Percentiles rank a stretch among this genome's conserved stretches.
phyloP scores from a whole-genome alignment of 2,329 filamentous ascomycete genomes.

The Cephalotrichum gorgonifer region DNA sequence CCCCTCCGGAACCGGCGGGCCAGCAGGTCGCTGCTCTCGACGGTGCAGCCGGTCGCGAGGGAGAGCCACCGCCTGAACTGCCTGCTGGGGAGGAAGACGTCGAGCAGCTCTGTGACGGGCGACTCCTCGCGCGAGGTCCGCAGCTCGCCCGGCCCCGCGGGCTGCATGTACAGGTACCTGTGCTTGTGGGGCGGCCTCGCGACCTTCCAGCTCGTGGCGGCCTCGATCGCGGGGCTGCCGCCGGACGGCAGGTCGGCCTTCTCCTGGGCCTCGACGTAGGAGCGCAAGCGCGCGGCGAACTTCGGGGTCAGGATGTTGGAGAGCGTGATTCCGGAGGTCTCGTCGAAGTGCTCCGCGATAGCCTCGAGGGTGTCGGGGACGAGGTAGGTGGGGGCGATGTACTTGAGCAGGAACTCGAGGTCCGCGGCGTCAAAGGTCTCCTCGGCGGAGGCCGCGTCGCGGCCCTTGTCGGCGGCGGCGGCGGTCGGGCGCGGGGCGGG shows the following conservation, averaged over 20 bases:
- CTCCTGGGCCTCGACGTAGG: slow-evolving; percentile 61
- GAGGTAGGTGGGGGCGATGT: slow-evolving; percentile 81
- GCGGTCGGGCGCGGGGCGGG: slow-evolving; percentile 52
- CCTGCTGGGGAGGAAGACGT: slow-evolving; percentile 71
- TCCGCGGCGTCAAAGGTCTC: slow-evolving; percentile 63
- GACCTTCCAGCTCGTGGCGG: slow-evolving; percentile 56
- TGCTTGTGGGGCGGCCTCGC: slow-evolving; percentile 91
- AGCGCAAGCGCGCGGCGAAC: slow-evolving; percentile 61
- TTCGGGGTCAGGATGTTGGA: slow-evolving; percentile 68
- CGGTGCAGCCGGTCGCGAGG: slow-evolving; percentile 63
- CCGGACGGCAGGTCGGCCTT: slow-evolving; percentile 28
- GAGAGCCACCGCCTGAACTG: slow-evolving; percentile 87
- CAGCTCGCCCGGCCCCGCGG: slow-evolving; percentile 25
- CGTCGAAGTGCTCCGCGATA: slow-evolving; percentile 67
- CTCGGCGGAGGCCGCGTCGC: slow-evolving; percentile 30
- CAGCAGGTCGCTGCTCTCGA: slow-evolving; percentile 68
- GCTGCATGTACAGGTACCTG: slow-evolving; percentile 74
- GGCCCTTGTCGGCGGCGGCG: slow-evolving; percentile 12
- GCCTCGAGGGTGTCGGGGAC: slow-evolving; percentile 85
- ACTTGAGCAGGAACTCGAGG: slow-evolving; percentile 81
- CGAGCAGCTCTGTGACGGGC: slow-evolving; percentile 66
- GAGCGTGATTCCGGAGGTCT: slow-evolving; percentile 76
- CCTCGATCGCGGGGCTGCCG: slow-evolving; percentile 45
- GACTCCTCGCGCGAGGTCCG: slow-evolving; percentile 31
- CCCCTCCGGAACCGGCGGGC: slow-evolving; percentile 80